Conservation (phyloP, 345 rosid species). For the Citrus cavaleriei region DNA sequence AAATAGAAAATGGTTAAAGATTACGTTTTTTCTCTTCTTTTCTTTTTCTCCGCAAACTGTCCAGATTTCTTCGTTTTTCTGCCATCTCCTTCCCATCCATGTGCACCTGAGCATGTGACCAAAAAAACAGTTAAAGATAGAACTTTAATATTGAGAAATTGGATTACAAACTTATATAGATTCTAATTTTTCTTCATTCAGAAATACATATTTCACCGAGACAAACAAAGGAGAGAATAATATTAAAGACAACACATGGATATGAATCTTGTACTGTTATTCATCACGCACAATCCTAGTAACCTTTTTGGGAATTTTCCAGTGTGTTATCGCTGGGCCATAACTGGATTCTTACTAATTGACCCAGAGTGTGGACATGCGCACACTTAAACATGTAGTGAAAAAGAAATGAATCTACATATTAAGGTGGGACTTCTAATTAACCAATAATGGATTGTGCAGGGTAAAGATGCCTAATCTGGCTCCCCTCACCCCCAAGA, state of each 20-base stretch:
- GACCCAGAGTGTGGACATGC: background rate
- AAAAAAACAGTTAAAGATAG: background rate
- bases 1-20: background rate
- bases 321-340: background rate
- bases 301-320: background rate
- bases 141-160: background rate
- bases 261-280: background rate
- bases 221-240: background rate
- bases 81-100: slow-evolving; percentile 53
- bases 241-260: background rate
- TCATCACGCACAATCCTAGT: background rate
- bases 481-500: background rate
- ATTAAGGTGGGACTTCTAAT: background rate
- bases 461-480: background rate
- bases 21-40: slow-evolving; percentile 83
- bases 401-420: background rate
- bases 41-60: slow-evolving; percentile 51
- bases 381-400: background rate
- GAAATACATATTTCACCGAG: background rate
- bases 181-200: background rate
- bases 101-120: slow-evolving; percentile 35
- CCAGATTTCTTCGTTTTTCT: slow-evolving; percentile 49
- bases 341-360: background rate
- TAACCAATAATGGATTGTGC: background rate
- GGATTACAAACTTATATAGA: background rate